Conservation (phyloP, 2,329 filamentous ascomycete genomes). For the Neurospora crassa region DNA sequence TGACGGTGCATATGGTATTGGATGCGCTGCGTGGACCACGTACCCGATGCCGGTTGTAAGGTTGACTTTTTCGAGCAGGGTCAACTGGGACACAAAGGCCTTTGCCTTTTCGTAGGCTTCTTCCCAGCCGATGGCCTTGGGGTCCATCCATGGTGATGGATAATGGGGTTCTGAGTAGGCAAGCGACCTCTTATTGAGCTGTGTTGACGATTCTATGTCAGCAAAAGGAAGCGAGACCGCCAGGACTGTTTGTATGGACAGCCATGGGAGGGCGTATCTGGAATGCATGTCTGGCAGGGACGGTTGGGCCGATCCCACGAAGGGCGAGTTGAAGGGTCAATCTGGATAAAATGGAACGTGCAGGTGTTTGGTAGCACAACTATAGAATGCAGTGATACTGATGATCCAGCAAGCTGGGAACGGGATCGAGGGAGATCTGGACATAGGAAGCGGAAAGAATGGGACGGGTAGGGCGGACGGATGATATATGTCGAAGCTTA, state of each 20-base stretch:
- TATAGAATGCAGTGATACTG: constrained; percentile 3
- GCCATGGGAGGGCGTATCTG: constrained; percentile 8
- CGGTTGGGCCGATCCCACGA: constrained; percentile 3
- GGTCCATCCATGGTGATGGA: constrained; percentile 79
- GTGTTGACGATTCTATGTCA: constrained; percentile 8
- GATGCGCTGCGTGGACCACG: constrained; percentile 21
- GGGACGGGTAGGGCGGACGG: background rate
- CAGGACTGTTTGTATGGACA: constrained; percentile 3
- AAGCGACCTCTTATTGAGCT: constrained; percentile 20
- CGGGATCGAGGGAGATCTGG: background rate
- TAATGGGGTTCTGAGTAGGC: constrained; percentile 54
- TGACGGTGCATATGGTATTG: background rate
- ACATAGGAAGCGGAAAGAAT: background rate
- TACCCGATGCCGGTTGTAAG: constrained; percentile 83
- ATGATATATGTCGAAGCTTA: constrained; percentile 3
- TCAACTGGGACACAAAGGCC: constrained; percentile 73
- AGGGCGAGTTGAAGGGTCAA: constrained; percentile 2
- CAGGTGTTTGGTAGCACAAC: constrained; percentile 1
- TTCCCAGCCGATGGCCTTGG: constrained; percentile 61
- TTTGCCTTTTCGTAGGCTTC: constrained; percentile 67
- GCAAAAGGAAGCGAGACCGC: constrained; percentile 9
- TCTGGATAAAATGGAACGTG: constrained; percentile 9
- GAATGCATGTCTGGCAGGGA: constrained; percentile 11
- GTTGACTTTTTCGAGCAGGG: constrained; percentile 85
- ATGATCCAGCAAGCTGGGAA: constrained; percentile 1